Evolutionary conservation across 192 early-diverging fungal species (phyloP).

Genomic region (Backusella circina): DNA sequence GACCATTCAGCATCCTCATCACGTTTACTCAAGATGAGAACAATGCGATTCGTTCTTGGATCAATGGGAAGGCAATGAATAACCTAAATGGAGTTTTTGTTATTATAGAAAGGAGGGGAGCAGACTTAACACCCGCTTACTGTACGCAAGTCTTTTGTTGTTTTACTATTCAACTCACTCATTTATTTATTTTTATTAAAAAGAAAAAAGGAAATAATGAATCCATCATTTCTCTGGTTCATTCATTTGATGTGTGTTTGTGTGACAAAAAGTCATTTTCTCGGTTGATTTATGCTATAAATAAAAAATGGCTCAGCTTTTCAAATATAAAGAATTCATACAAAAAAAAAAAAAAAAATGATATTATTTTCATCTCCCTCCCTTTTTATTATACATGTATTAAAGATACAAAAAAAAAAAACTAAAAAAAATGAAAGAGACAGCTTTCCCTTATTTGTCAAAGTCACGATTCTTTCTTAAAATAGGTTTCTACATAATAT

Average conservation of each 20-base stretch:
- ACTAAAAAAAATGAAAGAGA: too few species aligned
- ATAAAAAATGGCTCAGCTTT: too few species aligned
- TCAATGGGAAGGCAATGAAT: neutral
- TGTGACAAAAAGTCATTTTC: too few species aligned
- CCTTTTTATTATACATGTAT: too few species aligned
- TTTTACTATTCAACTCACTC: neutral
- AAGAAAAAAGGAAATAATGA: neutral
- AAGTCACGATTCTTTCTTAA: neutral
- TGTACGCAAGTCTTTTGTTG: neutral
- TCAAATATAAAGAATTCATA: too few species aligned
- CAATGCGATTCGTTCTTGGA: neutral
- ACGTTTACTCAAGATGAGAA: neutral
- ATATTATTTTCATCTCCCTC: too few species aligned
- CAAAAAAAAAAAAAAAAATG: too few species aligned
- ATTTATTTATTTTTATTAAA: too few species aligned
- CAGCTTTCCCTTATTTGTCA: neutral
- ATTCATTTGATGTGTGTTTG: neutral
- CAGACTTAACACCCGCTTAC: neutral
- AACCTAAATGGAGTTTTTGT: neutral
- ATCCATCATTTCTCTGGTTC: neutral
- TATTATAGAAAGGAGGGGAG: neutral
- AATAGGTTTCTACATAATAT: conserved; percentile 55
- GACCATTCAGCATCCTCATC: neutral
- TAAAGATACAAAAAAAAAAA: too few species aligned
- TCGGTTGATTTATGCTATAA: too few species aligned